Evolutionary conservation across 2,329 filamentous ascomycete species (phyloP), one percentile per base, ranked within the genome.

Genomic region (Endothia cerciana): DNA sequence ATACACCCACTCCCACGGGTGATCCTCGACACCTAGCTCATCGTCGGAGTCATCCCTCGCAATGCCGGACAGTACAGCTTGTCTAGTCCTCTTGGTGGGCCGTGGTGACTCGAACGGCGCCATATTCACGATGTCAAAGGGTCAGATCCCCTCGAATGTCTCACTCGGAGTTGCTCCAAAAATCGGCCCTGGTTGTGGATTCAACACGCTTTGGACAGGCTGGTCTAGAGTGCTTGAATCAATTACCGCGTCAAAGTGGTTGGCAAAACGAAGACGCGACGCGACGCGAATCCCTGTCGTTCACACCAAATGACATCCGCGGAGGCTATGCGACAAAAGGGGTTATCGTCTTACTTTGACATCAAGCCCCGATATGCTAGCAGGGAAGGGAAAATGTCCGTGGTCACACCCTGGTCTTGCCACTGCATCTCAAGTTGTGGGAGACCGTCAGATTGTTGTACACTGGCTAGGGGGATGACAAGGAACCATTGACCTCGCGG

Each of bases 1-100:
- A 77, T 94, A 93, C 55, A 94, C 85, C 91, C 91, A 94, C 78
- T 92, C 85, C 92, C 92, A 95, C 0, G 89, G 86, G 56, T 85
- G 79, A 72, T 93, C 91, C 60, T 91, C 88, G 43, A 85, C 82
- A 36, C 88, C 90, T 30, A 96, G 85, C 76, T 97, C 94, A 77
- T 97, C 93, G 75, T 97, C 93, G 0, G 92, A 96, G 75, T 97
- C 91, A 68, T 95, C 91, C 72, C 91, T 84, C 7, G 82, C 78
- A 13, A 93, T 82, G 38, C 89, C 90, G 77, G 87, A 67, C 78
- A 74, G 65, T n/a, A 41, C 28, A 64, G 70, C 56, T 70, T 70
- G 41, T 56, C 45, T 68, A 56, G 64, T 41, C 61, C 58, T 63
- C 57, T 63, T 68, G 40, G 66, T 53, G 28, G 49, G 51, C 41